A percentile compares a stretch with the other conserved stretches of the same genome.
phyloP scores from a whole-genome alignment of 306 rosid genomes.

The Malus domestica region ASM211411v1 NC_041792.1:27448407-27448906 shows the following conservation, averaged over 20 bases:
- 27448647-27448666: background rate
- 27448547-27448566: background rate
- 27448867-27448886: background rate
- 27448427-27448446: slow-evolving; percentile 1
- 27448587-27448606: background rate
- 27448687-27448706: background rate
- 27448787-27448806: slow-evolving; percentile 1
- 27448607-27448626: background rate
- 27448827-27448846: slow-evolving; percentile 1
- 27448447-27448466: slow-evolving; percentile 13
- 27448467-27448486: slow-evolving; percentile 9
- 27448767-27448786: background rate
- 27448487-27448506: slow-evolving; percentile 3
- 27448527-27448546: slow-evolving; percentile 1
- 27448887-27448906: too few relatives aligned
- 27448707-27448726: background rate
- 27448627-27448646: background rate
- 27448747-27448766: background rate
- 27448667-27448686: background rate
- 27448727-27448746: background rate
- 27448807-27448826: background rate
- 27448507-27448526: slow-evolving; percentile 10
- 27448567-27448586: background rate
- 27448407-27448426: slow-evolving; percentile 13
- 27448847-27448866: background rate